These are phyloP conservation scores for Psilocybe subaeruginosa DNA, from an alignment of 768 basidiomycete genomes.

Conservation along the genomic window DNA sequence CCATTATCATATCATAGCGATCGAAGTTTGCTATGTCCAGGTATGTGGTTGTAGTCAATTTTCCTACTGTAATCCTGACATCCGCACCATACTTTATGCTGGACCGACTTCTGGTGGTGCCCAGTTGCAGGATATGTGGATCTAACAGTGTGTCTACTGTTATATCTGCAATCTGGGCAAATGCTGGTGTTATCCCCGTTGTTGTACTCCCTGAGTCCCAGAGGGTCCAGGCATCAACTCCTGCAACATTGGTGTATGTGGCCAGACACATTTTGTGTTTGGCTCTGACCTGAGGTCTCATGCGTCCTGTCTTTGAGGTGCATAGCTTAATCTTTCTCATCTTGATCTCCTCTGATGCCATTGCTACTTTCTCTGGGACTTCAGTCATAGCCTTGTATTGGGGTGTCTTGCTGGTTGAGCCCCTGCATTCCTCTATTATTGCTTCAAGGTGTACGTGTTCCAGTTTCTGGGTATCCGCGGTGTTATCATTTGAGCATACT, in stretches of 20 bases:
- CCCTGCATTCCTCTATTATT: too few relatives aligned
- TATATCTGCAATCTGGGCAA: slow-evolving; percentile 18
- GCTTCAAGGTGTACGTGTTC: too few relatives aligned
- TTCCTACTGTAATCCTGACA: slow-evolving; percentile 11
- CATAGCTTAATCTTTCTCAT: neutral
- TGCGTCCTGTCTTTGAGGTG: neutral
- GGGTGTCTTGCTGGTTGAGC: too few relatives aligned
- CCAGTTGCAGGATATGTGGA: slow-evolving; percentile 30
- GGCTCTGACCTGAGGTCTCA: neutral
- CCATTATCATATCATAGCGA: slow-evolving; percentile 37
- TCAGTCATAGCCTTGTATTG: too few relatives aligned
- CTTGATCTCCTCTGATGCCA: neutral
- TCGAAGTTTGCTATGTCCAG: slow-evolving; percentile 39
- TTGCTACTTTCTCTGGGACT: neutral
- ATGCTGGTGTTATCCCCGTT: slow-evolving; percentile 18
- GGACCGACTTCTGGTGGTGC: slow-evolving; percentile 31
- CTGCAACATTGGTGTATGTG: slow-evolving; percentile 10
- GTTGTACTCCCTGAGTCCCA: slow-evolving; percentile 28
- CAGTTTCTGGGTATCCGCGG: too few relatives aligned
- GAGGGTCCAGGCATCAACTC: slow-evolving; percentile 19
- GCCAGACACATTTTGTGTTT: slow-evolving; percentile 20
- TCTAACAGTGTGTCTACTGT: slow-evolving; percentile 12
- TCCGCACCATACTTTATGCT: slow-evolving; percentile 30
- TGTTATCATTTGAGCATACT: too few relatives aligned
- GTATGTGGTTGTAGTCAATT: slow-evolving; percentile 14